phyloP scores from a whole-genome alignment of 1,284 basidiomycete species.

The Ceratobasidium sp. region DNA sequence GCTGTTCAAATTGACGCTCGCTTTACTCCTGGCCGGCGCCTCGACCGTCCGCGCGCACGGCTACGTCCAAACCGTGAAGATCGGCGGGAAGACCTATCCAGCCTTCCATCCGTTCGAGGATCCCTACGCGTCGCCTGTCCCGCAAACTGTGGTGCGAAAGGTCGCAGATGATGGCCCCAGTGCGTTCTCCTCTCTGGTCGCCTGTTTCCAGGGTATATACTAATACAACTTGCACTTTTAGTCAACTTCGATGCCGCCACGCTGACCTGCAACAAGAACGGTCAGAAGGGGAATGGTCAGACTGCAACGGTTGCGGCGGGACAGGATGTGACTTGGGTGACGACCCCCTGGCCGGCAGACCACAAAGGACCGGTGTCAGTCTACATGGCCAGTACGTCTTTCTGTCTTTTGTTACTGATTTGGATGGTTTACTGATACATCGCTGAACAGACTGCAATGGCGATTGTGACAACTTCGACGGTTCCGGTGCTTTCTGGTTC shows the following conservation, averaged over 20 bases:
- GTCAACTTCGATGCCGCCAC: constrained; percentile 38
- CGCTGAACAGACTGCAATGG: constrained; percentile 31
- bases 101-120: constrained; percentile 46
- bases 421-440: not conserved
- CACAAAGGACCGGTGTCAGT: constrained; percentile 46
- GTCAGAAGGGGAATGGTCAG: constrained; percentile 30
- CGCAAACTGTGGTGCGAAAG: constrained; percentile 44
- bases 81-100: constrained; percentile 42
- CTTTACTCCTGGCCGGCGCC: not conserved
- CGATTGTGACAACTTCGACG: constrained; percentile 36
- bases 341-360: constrained; percentile 47
- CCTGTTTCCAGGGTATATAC: no score
- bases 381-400: constrained; percentile 45
- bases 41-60: constrained; percentile 48
- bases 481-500: constrained; percentile 47
- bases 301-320: constrained; percentile 46
- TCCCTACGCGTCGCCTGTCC: constrained; percentile 39
- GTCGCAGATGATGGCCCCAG: constrained; percentile 48
- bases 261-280: constrained; percentile 47
- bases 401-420: no score
- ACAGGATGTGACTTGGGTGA: constrained; percentile 30
- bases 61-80: constrained; percentile 43
- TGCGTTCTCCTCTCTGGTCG: not conserved
- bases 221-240: not conserved
- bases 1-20: not conserved